Percentiles rank a stretch among this genome's conserved stretches.
phyloP scores from a whole-genome alignment of 345 rosid genomes.

The Linum usitatissimum region DNA sequence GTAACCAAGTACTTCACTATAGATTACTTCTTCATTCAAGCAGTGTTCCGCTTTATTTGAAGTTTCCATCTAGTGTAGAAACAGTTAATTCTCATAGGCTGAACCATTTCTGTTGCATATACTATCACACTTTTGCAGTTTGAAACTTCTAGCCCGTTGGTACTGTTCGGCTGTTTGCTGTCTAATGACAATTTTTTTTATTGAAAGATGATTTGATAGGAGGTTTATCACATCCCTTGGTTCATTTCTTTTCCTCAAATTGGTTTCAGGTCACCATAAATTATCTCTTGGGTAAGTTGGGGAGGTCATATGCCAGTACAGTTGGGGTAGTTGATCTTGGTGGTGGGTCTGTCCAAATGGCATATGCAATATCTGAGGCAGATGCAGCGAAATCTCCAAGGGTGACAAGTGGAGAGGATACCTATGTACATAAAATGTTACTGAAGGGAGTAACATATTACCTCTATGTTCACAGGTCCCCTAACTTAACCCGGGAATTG shows the following conservation, averaged over 20 bases:
- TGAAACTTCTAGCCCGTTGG: background rate
- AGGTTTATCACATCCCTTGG: background rate
- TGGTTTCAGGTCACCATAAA: constrained; percentile 78
- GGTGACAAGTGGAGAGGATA: constrained; percentile 56
- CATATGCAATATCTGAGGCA: constrained; percentile 76
- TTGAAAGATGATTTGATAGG: background rate
- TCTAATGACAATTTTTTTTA: too few species aligned
- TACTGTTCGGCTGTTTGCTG: background rate
- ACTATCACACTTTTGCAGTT: too few species aligned
- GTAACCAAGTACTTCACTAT: background rate
- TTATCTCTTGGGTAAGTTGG: constrained; percentile 69
- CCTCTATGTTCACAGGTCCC: constrained; percentile 93
- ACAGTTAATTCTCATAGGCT: too few species aligned
- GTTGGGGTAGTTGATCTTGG: constrained; percentile 99
- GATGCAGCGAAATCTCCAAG: constrained; percentile 77
- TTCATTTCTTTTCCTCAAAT: background rate
- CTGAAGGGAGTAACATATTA: constrained; percentile 64
- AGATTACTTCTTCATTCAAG: background rate
- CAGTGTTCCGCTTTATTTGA: background rate
- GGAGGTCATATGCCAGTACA: constrained; percentile 55
- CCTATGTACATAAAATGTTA: constrained; percentile 66
- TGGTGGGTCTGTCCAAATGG: constrained; percentile 99
- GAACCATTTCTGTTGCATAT: background rate
- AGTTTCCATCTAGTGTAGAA: background rate
- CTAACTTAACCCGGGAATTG: constrained; percentile 5